Conservation (phyloP, 768 basidiomycete species). For the Amanita subjunquillea region DNA sequence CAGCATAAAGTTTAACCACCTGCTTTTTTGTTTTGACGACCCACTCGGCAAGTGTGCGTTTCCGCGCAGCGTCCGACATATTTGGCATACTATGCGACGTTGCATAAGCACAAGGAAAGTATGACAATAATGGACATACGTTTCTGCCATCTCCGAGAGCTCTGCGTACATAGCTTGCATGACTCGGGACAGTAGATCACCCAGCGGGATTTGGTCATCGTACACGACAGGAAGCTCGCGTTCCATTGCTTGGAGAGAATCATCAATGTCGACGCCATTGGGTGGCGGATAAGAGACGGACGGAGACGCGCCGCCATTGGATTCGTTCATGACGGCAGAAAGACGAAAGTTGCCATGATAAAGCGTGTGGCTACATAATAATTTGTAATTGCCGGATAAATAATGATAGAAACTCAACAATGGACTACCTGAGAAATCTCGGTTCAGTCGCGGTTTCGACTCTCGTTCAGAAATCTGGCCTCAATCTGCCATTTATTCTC, state of each 20-base stretch:
- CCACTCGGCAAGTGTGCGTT: conserved; percentile 78
- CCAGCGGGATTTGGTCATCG: conserved; percentile 66
- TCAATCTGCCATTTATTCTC: conserved; percentile 81
- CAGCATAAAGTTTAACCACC: conserved; percentile 79
- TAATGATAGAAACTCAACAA: conserved; percentile 16
- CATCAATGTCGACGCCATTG: conserved; percentile 19
- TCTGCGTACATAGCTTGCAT: conserved; percentile 77
- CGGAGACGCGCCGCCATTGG: neutral
- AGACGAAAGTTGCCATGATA: neutral
- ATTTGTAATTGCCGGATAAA: neutral
- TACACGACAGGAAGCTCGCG: conserved; percentile 62
- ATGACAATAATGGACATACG: conserved; percentile 37
- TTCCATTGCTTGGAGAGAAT: conserved; percentile 49
- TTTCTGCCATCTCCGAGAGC: conserved; percentile 75
- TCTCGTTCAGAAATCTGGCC: conserved; percentile 88
- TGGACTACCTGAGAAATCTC: conserved; percentile 78
- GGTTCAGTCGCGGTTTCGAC: conserved; percentile 83
- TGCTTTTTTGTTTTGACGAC: conserved; percentile 88
- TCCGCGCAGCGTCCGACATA: conserved; percentile 74
- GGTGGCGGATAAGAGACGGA: neutral
- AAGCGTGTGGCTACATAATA: neutral
- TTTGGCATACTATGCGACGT: conserved; percentile 49
- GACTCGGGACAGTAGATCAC: conserved; percentile 66
- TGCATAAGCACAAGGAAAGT: neutral
- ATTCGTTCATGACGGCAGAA: neutral